Evolutionary conservation across 768 basidiomycete genomes (phyloP), one percentile per base, ranked within the genome.

Genomic region (Russula dissimulans): DNA sequence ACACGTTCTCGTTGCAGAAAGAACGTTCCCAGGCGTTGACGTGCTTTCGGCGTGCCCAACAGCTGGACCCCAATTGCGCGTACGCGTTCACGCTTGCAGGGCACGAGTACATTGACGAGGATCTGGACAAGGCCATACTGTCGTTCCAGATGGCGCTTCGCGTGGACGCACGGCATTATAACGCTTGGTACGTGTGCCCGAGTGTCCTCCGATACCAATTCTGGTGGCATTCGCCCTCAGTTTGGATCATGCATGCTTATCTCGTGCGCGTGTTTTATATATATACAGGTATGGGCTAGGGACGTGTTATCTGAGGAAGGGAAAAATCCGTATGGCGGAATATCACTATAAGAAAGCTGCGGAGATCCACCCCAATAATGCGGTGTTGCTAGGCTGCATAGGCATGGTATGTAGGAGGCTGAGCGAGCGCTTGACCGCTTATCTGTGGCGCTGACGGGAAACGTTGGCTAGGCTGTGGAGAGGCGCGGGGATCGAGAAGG

Each of bases 61-160:
- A 95, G 72, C 72, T 97, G 71, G 92, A 93, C 71, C 86, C 92
- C 17, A 79, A 82, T 18, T 95, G 90, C 73, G 93, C 94, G 67
- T 98, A 98, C 73, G 93, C 94, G 65, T 95, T 90, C 76, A 97
- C 94, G 26, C 78, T 99, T 61, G 93, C 92, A 69, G 97, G 97
- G 53, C 95, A 98, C 73, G 97, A 99, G 78, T 90, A 87, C 34
- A 84, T 97, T 67, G 90, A 97, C 74, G 95, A 98, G 68, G 93
- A 98, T 77, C 78, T 92, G 65, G 91, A 95, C 68, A 86, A 87
- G 73, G 94, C 95, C 41, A 85, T 95, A 65, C 83, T 81, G 62
- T 95, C 91, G 77, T 99, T 95, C 71, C 85, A 97, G 72, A 85
- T 83, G 58, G 95, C 95, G 42, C 79, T 99, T 72, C 84, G 90